Base-by-base conservation (phyloP, 2,329 filamentous ascomycete species). In the Tolypocladium sp. region DNA sequence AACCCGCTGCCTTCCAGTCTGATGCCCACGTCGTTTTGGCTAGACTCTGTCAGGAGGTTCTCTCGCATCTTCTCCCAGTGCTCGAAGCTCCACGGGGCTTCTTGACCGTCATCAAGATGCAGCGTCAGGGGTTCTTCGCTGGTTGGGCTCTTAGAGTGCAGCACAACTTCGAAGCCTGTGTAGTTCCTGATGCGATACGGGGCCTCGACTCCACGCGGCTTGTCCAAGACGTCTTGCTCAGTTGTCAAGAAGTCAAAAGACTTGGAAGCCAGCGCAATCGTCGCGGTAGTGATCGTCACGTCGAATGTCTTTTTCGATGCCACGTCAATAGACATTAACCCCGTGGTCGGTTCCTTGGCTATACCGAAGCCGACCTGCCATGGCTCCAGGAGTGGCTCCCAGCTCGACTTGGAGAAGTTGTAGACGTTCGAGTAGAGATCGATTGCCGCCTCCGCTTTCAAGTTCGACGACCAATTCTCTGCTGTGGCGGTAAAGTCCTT, bases 351-450 rank as follows among this genome's bases (percentile, higher is more conserved):
- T 60, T 94, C 87, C 66, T 88, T 92, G 1, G 90, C 86, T 71
- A 97, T 85, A 63, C 95, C 91, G 65, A 99, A 86, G 2, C 92
- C 92, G n/a, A 97, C 80, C 64, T 93, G 87, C 94, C 94, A 99
- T 9, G 95, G 95, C 71, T 99, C 94, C 33, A 99, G 85, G 40
- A 99, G 76, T 3, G 94, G 94, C 72, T 99, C 94, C 94, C 94
- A 99, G 4, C 92, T 91, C 0, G 94, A 99, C 72, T 99, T 99
- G 17, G 94, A 94, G 75, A 99, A 99, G 74, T 99, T 99, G 79
- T 96, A 99, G 33, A 99, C 88, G 68, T 97, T 99, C 66, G 95
- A 84, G 73, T 96, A 96, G 63, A 93, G 91, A 63, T 97, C 91
- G 55, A 99, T 87, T n/a, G 85, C 89, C 0, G 91, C 90, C 69